phyloP scores from a whole-genome alignment of 148 eudicot genomes.

The Suaeda aralocaspica region DNA sequence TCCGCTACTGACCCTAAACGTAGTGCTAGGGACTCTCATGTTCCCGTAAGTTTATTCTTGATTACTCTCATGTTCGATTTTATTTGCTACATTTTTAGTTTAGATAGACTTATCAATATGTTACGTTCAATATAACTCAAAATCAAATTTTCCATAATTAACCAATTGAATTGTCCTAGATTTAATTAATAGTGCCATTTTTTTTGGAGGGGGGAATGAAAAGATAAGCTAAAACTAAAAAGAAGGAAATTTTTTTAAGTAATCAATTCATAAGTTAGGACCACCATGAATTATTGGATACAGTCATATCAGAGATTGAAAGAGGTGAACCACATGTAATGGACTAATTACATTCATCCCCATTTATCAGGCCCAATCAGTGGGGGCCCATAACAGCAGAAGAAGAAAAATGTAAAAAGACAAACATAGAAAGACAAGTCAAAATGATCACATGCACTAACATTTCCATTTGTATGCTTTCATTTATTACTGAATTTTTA shows the following conservation, averaged over 20 bases:
- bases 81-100: not conserved
- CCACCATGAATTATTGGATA: too few species aligned
- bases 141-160: too few species aligned
- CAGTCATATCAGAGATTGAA: too few species aligned
- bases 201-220: too few species aligned
- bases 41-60: constrained; percentile 34
- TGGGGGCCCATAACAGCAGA: not conserved
- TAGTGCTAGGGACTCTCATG: constrained; percentile 46
- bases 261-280: too few species aligned
- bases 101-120: not conserved
- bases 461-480: not conserved
- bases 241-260: too few species aligned
- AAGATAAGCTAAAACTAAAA: too few species aligned
- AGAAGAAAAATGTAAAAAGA: not conserved
- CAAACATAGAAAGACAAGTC: not conserved
- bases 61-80: not conserved
- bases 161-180: too few species aligned
- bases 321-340: too few species aligned
- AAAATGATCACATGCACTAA: not conserved
- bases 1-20: constrained; percentile 47
- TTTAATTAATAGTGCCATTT: too few species aligned
- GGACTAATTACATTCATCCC: not conserved
- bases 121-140: too few species aligned
- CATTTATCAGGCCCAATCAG: not conserved
- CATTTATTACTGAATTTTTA: not conserved